Base-by-base conservation (phyloP, 106 monocot species). In the Agapanthus africanus region DNA sequence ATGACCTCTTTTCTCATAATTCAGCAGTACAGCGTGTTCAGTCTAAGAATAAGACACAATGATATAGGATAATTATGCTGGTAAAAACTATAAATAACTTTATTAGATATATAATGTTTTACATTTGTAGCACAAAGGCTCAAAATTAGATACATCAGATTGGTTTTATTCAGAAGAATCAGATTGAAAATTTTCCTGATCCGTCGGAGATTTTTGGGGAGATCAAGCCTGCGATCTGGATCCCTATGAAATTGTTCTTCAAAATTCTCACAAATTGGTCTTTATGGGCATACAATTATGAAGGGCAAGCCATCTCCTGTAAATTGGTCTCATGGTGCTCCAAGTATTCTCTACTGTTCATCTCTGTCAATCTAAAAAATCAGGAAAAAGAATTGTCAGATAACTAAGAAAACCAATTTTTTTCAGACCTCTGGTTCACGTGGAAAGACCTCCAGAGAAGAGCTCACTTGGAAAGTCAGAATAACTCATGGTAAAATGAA, bases 331-430 rank as follows among this genome's bases (percentile, higher is more conserved):
- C 79, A 65, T 86, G 85, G 26, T 92, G 87, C 66, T 97, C 97
- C 46, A 97, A 79, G 60, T 92, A 97, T 67, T 97, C 89, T 54
- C 70, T 97, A 67, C 97, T 97, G 76, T 87, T 97, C 86, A 97
- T 87, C 77, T 97, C 97, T 6, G 84, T 92, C 77, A 97, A 81
- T 71, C 97, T 97, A 52, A 26, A n/a, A 2, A 32, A n/a, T 40
- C 22, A 40, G 9, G 22, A 13, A 37, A 65, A 38, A 39, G 22
- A 65, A 1, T 38, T 11, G 1, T 21, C 11, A 9, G 2, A 21
- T 37, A 65, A 40, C 23, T 65, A 34, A 62, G n/a, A n/a, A n/a
- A n/a, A n/a, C n/a, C n/a, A n/a, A n/a, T n/a, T n/a, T n/a, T n/a
- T n/a, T n/a, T n/a, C n/a, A n/a, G n/a, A n/a, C n/a, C n/a, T n/a